Base-by-base conservation (phyloP, 169 alveolate species). In the Plasmodium chabaudi region DNA sequence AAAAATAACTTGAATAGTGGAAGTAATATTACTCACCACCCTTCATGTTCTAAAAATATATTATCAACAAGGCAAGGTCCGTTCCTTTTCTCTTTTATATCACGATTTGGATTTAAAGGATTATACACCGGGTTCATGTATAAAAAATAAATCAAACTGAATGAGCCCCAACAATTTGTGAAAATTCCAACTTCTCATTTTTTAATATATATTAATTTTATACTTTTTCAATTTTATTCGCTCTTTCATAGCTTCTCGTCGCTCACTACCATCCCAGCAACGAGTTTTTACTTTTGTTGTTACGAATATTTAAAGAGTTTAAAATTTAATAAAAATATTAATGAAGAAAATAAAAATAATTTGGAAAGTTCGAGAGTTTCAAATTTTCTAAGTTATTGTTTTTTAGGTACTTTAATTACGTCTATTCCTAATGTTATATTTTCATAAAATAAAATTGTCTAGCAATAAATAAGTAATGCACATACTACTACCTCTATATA, bases 211-310 rank as follows among this genome's bases (percentile, higher is more conserved):
- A 6, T n/a, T 34, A 9, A 0, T 51, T 27, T 39, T 27, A 44
- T 15, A 9, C 19, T 61, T 63, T 61, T 19, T 63, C 23, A 0
- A 56, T 25, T 57, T 23, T 25, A 1, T 25, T 23, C 17, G 34
- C 39, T 46, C 34, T 42, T 23, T 82, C 4, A 5, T 27, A 82
- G 90, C 9, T 82, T 82, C 49, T 65, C 90, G 23, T 68, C 84
- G 17, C 17, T 82, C 17, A 82, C 90, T 49, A 82, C 90, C 25
- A 82, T 82, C 23, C 90, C 90, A 10, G 90, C 90, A 25, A 82
- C 90, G 42, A 67, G 90, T 70, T 70, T 82, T 27, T 82, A 82
- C 63, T 82, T 82, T 17, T 82, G 90, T 42, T 82, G 84, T 42
- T 82, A 67, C 68, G 84, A 82, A 46, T 82, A 82, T 47, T 61